These are phyloP conservation scores for Schizosaccharomyces versatilis DNA, from an alignment of 1,139 yeast genomes.

Conservation along the genomic window DNA sequence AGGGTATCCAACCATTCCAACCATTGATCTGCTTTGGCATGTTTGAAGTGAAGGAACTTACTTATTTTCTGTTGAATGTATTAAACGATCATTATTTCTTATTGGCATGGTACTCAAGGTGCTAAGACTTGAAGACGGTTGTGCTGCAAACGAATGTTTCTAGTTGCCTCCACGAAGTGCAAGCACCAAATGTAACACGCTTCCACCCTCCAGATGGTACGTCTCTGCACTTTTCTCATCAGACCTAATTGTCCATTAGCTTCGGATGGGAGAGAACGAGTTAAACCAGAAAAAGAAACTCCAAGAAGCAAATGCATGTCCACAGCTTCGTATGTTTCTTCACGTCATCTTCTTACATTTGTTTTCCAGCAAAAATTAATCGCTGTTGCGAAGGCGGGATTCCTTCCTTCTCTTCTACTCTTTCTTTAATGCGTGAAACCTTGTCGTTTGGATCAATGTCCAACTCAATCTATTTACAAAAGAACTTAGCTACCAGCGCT, in stretches of 20 bases:
- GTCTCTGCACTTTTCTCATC: constrained; percentile 50
- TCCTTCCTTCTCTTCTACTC: constrained; percentile 91
- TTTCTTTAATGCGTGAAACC: constrained; percentile 67
- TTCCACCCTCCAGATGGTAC: constrained; percentile 43
- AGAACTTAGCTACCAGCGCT: not conserved
- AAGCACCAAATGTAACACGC: constrained; percentile 68
- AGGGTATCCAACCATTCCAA: too few species aligned
- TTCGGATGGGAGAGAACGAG: not conserved
- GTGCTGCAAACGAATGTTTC: too few species aligned
- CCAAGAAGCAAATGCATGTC: not conserved
- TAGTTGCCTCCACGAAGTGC: constrained; percentile 63
- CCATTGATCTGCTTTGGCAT: too few species aligned
- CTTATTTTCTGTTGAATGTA: too few species aligned
- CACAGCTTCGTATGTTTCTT: not conserved
- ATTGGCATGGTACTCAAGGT: too few species aligned
- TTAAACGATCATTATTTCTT: too few species aligned
- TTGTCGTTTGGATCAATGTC: constrained; percentile 58
- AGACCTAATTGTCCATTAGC: constrained; percentile 23
- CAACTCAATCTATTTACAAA: constrained; percentile 35
- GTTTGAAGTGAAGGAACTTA: too few species aligned
- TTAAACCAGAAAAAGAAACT: not conserved
- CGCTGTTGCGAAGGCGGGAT: constrained; percentile 93
- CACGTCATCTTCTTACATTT: constrained; percentile 31
- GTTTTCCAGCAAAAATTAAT: constrained; percentile 75
- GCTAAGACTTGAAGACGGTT: too few species aligned